Conservation (phyloP, 805 yeast genomes). For the Starmerella stellata region DNA sequence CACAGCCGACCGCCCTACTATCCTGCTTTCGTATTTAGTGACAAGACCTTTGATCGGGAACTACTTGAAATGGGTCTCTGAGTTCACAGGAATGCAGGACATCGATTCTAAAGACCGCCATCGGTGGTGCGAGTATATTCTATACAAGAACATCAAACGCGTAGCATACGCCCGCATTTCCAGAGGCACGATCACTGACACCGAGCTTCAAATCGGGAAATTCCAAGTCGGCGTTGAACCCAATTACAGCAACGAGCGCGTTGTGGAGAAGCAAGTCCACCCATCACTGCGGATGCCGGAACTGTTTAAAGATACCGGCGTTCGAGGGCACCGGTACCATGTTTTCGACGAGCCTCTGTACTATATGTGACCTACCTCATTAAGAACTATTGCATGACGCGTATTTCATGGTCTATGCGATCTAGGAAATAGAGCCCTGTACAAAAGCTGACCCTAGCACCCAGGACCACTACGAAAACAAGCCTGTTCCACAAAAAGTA, state of each 20-base stretch:
- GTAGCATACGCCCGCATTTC: constrained; percentile 88
- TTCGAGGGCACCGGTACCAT: constrained; percentile 82
- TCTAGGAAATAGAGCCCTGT: not conserved
- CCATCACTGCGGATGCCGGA: constrained; percentile 57
- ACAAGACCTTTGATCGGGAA: constrained; percentile 77
- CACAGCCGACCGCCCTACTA: constrained; percentile 59
- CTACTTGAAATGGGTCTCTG: constrained; percentile 79
- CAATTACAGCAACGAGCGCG: constrained; percentile 37
- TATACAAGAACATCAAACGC: constrained; percentile 71
- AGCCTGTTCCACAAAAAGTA: too few species aligned
- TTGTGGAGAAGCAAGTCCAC: constrained; percentile 40
- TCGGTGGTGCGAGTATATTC: constrained; percentile 94
- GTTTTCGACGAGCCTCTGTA: constrained; percentile 91
- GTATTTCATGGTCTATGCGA: not conserved
- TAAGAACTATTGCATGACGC: constrained; percentile 3
- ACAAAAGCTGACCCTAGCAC: not conserved
- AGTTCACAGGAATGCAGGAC: constrained; percentile 71
- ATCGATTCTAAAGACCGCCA: constrained; percentile 77
- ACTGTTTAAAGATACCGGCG: constrained; percentile 73
- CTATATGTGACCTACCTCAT: constrained; percentile 25
- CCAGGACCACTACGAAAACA: not conserved
- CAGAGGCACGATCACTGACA: constrained; percentile 86
- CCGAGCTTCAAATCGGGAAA: constrained; percentile 90
- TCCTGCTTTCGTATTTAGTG: constrained; percentile 76
- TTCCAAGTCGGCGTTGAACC: constrained; percentile 40